Evolutionary conservation across 495 filamentous ascomycete genomes (phyloP).

Genomic region (Evernia prunastri): DNA sequence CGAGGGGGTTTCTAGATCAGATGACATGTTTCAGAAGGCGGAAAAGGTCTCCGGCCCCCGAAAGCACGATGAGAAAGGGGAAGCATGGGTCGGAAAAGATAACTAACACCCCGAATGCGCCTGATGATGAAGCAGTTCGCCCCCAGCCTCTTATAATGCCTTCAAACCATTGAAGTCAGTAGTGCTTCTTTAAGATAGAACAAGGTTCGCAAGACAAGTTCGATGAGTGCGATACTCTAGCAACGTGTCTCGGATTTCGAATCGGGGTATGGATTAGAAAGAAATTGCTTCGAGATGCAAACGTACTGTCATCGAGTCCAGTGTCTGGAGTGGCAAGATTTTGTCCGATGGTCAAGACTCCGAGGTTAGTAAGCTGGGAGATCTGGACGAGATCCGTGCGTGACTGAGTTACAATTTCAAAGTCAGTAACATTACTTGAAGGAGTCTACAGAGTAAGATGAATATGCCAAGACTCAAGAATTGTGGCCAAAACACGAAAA

Average conservation of each 20-base stretch:
- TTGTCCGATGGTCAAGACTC: conserved; percentile 24
- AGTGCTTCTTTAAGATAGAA: background rate
- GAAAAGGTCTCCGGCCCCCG: no score
- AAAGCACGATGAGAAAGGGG: no score
- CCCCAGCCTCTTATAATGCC: conserved; percentile 28
- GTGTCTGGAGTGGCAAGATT: conserved; percentile 4
- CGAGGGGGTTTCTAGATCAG: no score
- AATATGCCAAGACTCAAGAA: background rate
- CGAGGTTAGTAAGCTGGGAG: conserved; percentile 26
- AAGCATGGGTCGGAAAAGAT: no score
- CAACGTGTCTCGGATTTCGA: background rate
- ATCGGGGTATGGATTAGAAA: background rate
- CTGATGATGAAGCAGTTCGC: conserved; percentile 20
- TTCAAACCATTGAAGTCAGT: background rate
- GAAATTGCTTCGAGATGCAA: background rate
- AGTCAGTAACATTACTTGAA: background rate
- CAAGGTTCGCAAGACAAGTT: background rate
- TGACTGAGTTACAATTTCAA: background rate
- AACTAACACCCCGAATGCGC: conserved; percentile 24
- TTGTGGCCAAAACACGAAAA: background rate
- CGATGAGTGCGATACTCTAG: background rate
- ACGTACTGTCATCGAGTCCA: conserved; percentile 25
- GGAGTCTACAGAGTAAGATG: background rate
- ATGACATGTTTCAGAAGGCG: no score
- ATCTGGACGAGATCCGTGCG: conserved; percentile 25